Evolutionary conservation across 2,329 filamentous ascomycete genomes (phyloP).

Genomic region (Botrytis elliptica): DNA sequence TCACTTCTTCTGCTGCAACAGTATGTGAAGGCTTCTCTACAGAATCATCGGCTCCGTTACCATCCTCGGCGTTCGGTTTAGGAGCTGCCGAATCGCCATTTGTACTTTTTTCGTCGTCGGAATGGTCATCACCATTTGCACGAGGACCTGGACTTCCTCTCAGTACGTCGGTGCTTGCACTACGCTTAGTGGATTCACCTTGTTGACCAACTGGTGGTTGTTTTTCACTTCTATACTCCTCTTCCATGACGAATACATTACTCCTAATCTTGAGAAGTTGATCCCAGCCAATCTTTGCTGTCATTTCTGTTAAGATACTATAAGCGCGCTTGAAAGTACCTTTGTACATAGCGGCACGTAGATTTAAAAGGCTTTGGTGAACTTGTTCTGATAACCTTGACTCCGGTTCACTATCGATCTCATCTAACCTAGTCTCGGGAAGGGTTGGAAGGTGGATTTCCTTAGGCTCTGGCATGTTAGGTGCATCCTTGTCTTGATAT

Average conservation of each 20-base stretch:
- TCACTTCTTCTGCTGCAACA: conserved; percentile 66
- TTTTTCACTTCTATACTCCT: conserved; percentile 92
- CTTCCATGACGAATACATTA: conserved; percentile 99
- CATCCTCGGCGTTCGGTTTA: conserved; percentile 34
- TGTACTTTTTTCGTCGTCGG: conserved; percentile 37
- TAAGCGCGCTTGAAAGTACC: conserved; percentile 97
- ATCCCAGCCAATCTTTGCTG: conserved; percentile 96
- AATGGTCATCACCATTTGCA: conserved; percentile 44
- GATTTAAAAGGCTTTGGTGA: conserved; percentile 78
- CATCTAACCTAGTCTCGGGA: conserved; percentile 85
- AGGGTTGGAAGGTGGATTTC: conserved; percentile 85
- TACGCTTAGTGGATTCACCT: conserved; percentile 53
- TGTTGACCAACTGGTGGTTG: conserved; percentile 54
- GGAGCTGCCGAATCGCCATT: conserved; percentile 35
- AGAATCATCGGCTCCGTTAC: conserved; percentile 36
- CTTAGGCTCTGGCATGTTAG: conserved; percentile 88
- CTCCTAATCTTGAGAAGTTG: conserved; percentile 91
- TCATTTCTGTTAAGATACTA: conserved; percentile 90
- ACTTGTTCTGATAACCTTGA: conserved; percentile 80
- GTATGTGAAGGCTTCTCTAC: conserved; percentile 80
- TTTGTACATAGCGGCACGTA: conserved; percentile 86
- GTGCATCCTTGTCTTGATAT: conserved; percentile 96
- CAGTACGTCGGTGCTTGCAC: conserved; percentile 76
- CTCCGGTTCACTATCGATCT: conserved; percentile 90
- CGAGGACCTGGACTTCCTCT: conserved; percentile 65